Conservation (phyloP, 148 eudicot genomes). For the Mesembryanthemum crystallinum region DNA sequence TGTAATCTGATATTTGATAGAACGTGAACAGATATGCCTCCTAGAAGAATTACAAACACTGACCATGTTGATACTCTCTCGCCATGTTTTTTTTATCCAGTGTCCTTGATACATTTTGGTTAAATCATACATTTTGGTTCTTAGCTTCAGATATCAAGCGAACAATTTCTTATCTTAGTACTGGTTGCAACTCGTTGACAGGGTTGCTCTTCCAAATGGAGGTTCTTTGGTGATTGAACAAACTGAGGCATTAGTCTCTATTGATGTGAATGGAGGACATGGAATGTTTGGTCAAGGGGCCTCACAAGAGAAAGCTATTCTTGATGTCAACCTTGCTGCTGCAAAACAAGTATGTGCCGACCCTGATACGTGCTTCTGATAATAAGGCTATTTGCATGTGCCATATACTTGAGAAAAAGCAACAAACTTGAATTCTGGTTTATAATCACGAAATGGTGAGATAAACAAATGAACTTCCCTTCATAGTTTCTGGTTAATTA, state of each 20-base stretch:
- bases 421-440: background rate
- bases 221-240: constrained; percentile 94
- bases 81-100: background rate
- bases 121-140: background rate
- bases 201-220: constrained; percentile 83
- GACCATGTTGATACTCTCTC: background rate
- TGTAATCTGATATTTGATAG: no score
- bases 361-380: background rate
- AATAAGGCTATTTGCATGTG: background rate
- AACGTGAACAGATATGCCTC: background rate
- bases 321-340: constrained; percentile 94
- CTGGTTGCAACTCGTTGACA: constrained; percentile 34
- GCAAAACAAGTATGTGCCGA: constrained; percentile 75
- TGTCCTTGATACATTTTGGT: background rate
- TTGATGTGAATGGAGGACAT: constrained; percentile 95
- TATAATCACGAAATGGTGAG: background rate
- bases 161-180: constrained; percentile 9
- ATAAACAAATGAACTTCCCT: background rate
- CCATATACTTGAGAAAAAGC: background rate
- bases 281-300: constrained; percentile 85
- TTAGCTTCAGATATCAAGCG: background rate
- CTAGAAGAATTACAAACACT: background rate
- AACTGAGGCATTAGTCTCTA: constrained; percentile 93
- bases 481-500: background rate
- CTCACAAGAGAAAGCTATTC: constrained; percentile 88